Conservation (phyloP, 73 alveolate species). For the Paramecium bursaria region DNA sequence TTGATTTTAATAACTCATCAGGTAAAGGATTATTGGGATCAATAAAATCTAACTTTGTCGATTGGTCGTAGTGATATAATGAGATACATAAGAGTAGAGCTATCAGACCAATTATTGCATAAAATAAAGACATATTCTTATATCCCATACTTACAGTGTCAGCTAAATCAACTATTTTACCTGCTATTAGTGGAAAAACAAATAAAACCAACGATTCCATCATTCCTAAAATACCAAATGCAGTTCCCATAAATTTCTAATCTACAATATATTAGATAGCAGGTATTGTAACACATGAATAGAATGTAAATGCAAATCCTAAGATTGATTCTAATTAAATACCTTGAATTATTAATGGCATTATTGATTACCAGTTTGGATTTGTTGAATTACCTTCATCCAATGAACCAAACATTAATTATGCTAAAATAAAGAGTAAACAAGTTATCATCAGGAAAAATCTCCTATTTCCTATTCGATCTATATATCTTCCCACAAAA, state of each 20-base stretch:
- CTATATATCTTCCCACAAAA: slow-evolving; percentile 18
- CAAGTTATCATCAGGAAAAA: slow-evolving; percentile 50
- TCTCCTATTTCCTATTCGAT: slow-evolving; percentile 50
- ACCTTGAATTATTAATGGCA: slow-evolving; percentile 44
- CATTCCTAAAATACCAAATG: slow-evolving; percentile 59
- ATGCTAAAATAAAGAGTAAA: neutral
- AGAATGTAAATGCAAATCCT: slow-evolving; percentile 54
- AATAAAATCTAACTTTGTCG: slow-evolving; percentile 39
- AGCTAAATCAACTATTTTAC: slow-evolving; percentile 36
- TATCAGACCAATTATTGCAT: slow-evolving; percentile 10
- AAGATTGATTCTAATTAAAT: too few species aligned
- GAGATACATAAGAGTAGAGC: neutral
- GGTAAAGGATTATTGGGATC: slow-evolving; percentile 59
- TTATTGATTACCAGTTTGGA: slow-evolving; percentile 19
- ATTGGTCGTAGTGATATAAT: slow-evolving; percentile 5
- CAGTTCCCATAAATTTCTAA: slow-evolving; percentile 57
- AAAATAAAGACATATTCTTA: slow-evolving; percentile 50
- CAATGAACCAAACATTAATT: slow-evolving; percentile 33
- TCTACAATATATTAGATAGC: slow-evolving; percentile 41
- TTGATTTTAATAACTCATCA: slow-evolving; percentile 13
- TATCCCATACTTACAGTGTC: neutral
- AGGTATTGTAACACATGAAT: slow-evolving; percentile 57
- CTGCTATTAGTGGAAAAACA: slow-evolving; percentile 10
- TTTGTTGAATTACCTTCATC: slow-evolving; percentile 39
- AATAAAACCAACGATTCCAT: slow-evolving; percentile 22